A percentile compares a stretch with the other conserved stretches of the same genome.
Evolutionary conservation across 106 monocot species (phyloP).

Genomic region (Phalaenopsis equestris): DNA sequence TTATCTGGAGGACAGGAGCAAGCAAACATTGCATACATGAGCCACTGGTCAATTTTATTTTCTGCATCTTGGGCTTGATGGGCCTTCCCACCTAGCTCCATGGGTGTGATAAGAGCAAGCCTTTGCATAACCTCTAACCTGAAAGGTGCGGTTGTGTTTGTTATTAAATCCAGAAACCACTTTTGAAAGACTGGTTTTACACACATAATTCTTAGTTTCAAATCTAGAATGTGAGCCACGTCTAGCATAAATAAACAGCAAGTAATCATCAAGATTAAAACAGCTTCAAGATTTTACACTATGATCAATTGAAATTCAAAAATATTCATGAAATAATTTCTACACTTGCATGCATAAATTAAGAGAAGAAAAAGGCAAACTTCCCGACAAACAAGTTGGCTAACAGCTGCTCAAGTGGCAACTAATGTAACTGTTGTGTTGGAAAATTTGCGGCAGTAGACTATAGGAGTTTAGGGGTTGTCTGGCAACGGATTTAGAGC

Average conservation of each 20-base stretch:
- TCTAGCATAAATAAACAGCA: not conserved
- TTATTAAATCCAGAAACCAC: not conserved
- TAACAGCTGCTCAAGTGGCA: not conserved
- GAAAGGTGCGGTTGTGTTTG: conserved; percentile 5
- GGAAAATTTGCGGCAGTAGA: too few relatives aligned
- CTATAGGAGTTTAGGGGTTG: too few relatives aligned
- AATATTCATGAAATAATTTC: not conserved
- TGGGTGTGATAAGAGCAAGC: conserved; percentile 71
- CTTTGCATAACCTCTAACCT: conserved; percentile 80
- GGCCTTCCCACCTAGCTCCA: conserved; percentile 89
- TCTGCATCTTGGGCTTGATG: conserved; percentile 77
- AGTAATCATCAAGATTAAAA: not conserved
- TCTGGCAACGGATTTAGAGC: too few relatives aligned
- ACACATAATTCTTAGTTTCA: not conserved
- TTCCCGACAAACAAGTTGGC: not conserved
- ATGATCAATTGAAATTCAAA: not conserved
- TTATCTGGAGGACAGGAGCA: conserved; percentile 87
- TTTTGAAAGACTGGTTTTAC: not conserved
- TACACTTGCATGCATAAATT: not conserved
- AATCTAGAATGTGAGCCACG: not conserved
- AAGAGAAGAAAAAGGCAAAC: not conserved
- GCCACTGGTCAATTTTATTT: conserved; percentile 88
- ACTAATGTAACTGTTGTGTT: not conserved
- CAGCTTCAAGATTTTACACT: not conserved
- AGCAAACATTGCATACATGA: conserved; percentile 94